Evolutionary conservation across 768 basidiomycete species (phyloP).

Genomic region (Xerocomus spinulosus): DNA sequence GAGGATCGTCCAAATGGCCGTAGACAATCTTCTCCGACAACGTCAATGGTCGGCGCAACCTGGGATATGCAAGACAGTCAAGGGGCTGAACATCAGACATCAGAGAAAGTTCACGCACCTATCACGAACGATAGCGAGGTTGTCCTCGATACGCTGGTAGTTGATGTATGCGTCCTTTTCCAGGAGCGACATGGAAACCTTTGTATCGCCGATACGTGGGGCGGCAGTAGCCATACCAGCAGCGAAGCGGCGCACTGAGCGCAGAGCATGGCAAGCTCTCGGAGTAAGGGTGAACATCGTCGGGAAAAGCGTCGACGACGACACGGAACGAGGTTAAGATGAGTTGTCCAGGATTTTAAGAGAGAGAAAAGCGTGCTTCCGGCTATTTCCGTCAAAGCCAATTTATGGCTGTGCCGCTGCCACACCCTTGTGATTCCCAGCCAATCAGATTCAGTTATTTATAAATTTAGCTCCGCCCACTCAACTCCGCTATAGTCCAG

Average conservation of each 20-base stretch:
- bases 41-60: constrained; percentile 86
- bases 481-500: no score
- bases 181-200: constrained; percentile 83
- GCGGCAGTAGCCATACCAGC: constrained; percentile 80
- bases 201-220: constrained; percentile 81
- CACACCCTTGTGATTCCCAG: constrained; percentile 12
- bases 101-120: constrained; percentile 55
- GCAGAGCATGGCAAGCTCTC: constrained; percentile 50
- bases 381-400: constrained; percentile 20
- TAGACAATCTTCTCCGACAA: constrained; percentile 97
- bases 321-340: constrained; percentile 1
- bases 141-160: constrained; percentile 98
- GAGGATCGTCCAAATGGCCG: constrained; percentile 95
- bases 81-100: no score
- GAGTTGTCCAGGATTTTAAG: constrained; percentile 17
- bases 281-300: constrained; percentile 62
- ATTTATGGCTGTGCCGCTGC: constrained; percentile 18
- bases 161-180: constrained; percentile 84
- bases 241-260: constrained; percentile 48
- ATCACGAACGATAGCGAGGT: constrained; percentile 80
- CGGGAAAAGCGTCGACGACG: constrained; percentile 29
- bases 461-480: constrained; percentile 15
- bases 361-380: constrained; percentile 18
- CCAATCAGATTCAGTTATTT: constrained; percentile 24
- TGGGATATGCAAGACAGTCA: constrained; percentile 28